Conservation (phyloP, 352 stramenopile species). For the Globisporangium paroecandrum region DNA sequence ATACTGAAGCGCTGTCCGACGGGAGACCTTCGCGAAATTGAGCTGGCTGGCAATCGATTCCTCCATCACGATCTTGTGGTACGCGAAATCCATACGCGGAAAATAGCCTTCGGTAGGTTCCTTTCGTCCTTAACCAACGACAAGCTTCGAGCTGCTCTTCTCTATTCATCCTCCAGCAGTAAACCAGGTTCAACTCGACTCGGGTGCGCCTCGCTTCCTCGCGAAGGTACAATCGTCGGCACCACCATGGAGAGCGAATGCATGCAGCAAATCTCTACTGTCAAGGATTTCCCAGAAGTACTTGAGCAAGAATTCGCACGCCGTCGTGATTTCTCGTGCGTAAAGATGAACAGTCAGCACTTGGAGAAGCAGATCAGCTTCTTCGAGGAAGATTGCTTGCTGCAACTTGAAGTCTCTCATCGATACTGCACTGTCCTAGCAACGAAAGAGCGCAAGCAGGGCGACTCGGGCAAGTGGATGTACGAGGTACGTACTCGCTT, state of each 20-base stretch:
- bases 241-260: conserved; percentile 31
- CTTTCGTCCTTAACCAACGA: conserved; percentile 57
- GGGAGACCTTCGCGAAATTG: conserved; percentile 49
- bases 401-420: conserved; percentile 64
- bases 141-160: conserved; percentile 37
- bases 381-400: conserved; percentile 66
- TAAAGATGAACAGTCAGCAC: conserved; percentile 64
- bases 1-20: conserved; percentile 59
- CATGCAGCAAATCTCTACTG: conserved; percentile 28
- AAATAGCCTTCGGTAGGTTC: conserved; percentile 48
- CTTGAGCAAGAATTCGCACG: conserved; percentile 59
- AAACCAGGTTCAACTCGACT: neutral
- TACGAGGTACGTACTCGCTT: conserved; percentile 42
- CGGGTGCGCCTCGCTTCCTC: neutral
- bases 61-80: conserved; percentile 52
- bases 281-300: conserved; percentile 55
- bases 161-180: neutral
- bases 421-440: conserved; percentile 68
- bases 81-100: conserved; percentile 62
- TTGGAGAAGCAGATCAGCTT: conserved; percentile 65
- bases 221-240: neutral
- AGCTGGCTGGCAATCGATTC: conserved; percentile 40
- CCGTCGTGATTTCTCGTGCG: conserved; percentile 60
- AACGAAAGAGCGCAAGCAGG: conserved; percentile 66
- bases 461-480: conserved; percentile 77